Conservation (phyloP, 1,139 yeast species). For the Pichia terricola region DNA sequence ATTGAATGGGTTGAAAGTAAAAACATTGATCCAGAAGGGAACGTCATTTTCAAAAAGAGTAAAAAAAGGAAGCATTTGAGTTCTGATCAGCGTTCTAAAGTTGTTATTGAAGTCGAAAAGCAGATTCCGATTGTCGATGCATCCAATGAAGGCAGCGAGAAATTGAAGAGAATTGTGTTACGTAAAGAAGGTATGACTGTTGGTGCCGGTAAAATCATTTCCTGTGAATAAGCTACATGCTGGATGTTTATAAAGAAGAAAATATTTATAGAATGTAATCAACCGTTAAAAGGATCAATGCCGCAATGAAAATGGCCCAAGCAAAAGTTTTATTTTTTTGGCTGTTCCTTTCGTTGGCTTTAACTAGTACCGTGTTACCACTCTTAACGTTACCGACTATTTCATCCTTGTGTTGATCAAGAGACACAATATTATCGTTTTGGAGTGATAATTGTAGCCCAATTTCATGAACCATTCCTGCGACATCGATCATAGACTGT, state of each 20-base stretch:
- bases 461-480: slow-evolving; percentile 69
- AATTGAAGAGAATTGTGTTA: slow-evolving; percentile 72
- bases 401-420: slow-evolving; percentile 64
- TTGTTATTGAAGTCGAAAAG: slow-evolving; percentile 35
- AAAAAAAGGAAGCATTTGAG: slow-evolving; percentile 63
- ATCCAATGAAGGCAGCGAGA: slow-evolving; percentile 14
- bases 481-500: slow-evolving; percentile 68
- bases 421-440: slow-evolving; percentile 57
- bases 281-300: slow-evolving; percentile 50
- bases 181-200: slow-evolving; percentile 81
- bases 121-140: slow-evolving; percentile 3
- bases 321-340: slow-evolving; percentile 52
- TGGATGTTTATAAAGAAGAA: neutral
- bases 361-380: slow-evolving; percentile 67
- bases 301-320: slow-evolving; percentile 46
- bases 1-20: slow-evolving; percentile 12
- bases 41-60: slow-evolving; percentile 15
- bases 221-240: neutral
- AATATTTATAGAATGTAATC: slow-evolving; percentile 42
- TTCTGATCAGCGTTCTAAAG: slow-evolving; percentile 63
- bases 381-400: slow-evolving; percentile 57
- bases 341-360: slow-evolving; percentile 65
- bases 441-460: slow-evolving; percentile 69
- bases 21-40: slow-evolving; percentile 3
- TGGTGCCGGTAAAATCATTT: slow-evolving; percentile 69